Conservation (phyloP, 208 protist species). For the Leishmania amazonensis region DNA sequence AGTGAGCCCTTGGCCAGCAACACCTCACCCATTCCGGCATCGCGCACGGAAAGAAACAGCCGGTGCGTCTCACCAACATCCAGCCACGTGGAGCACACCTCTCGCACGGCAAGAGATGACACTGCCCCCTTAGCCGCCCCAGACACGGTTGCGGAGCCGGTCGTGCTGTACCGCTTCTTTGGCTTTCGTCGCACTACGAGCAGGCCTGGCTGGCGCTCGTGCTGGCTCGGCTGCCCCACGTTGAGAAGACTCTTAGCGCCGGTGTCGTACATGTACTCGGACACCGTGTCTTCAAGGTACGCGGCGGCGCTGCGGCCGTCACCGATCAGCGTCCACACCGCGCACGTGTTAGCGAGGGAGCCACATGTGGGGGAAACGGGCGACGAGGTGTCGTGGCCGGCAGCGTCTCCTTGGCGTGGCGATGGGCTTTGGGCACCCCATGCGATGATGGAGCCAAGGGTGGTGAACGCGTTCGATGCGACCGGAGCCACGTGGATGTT, state of each 20-base stretch:
- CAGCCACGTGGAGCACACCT: constrained; percentile 63
- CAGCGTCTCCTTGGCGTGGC: background rate
- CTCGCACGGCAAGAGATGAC: constrained; percentile 8
- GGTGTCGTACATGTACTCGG: constrained; percentile 67
- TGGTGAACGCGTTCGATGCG: constrained; percentile 33
- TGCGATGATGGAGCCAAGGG: constrained; percentile 44
- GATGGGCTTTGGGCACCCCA: constrained; percentile 6
- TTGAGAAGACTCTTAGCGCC: constrained; percentile 42
- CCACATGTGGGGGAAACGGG: background rate
- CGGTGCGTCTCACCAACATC: constrained; percentile 25
- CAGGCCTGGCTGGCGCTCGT: constrained; percentile 15
- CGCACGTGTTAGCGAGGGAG: constrained; percentile 16
- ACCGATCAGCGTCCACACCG: constrained; percentile 56
- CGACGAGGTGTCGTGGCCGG: background rate
- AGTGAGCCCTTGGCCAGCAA: constrained; percentile 56
- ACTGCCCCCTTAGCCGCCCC: background rate
- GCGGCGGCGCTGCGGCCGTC: constrained; percentile 69
- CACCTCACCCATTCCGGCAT: constrained; percentile 63
- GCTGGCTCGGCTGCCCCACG: constrained; percentile 31
- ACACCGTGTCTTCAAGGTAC: constrained; percentile 67
- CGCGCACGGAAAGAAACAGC: constrained; percentile 42
- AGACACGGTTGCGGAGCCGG: background rate
- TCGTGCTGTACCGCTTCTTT: background rate
- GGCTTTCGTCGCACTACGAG: constrained; percentile 26
- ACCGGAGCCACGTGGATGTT: constrained; percentile 38